A percentile compares a stretch with the other conserved stretches of the same genome.
These are phyloP conservation scores for Psophocarpus tetragonolobus DNA, from an alignment of 306 rosid genomes.

Conservation along the genomic window DNA sequence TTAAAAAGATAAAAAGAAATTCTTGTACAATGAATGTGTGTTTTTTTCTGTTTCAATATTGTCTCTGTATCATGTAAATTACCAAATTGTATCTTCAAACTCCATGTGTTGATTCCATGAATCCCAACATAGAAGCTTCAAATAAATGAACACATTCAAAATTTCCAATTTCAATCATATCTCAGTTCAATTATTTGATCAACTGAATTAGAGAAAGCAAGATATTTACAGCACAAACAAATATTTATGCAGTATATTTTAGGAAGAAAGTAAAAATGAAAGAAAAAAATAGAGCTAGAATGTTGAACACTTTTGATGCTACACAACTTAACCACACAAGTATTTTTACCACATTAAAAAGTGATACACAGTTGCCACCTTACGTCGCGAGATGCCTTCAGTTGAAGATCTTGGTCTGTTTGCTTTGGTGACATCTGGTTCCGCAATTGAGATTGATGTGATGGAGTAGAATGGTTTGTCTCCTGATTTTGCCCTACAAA, in stretches of 20 bases:
- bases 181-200: background rate
- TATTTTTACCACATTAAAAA: constrained; percentile 52
- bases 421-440: constrained; percentile 53
- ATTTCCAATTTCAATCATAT: background rate
- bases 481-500: constrained; percentile 50
- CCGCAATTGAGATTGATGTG: constrained; percentile 50
- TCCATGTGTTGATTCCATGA: background rate
- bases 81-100: background rate
- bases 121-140: background rate
- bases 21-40: background rate
- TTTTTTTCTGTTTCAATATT: background rate
- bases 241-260: constrained; percentile 16
- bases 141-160: background rate
- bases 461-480: constrained; percentile 41
- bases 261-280: background rate
- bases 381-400: constrained; percentile 99
- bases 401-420: constrained; percentile 82
- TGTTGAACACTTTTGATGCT: constrained; percentile 14
- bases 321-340: constrained; percentile 29
- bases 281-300: background rate
- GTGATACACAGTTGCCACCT: constrained; percentile 91
- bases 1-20: background rate
- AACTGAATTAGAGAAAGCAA: constrained; percentile 21
- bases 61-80: background rate
- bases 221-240: constrained; percentile 3